Evolutionary conservation across 257 asterid species (phyloP).

Genomic region (Striga asiatica): DNA sequence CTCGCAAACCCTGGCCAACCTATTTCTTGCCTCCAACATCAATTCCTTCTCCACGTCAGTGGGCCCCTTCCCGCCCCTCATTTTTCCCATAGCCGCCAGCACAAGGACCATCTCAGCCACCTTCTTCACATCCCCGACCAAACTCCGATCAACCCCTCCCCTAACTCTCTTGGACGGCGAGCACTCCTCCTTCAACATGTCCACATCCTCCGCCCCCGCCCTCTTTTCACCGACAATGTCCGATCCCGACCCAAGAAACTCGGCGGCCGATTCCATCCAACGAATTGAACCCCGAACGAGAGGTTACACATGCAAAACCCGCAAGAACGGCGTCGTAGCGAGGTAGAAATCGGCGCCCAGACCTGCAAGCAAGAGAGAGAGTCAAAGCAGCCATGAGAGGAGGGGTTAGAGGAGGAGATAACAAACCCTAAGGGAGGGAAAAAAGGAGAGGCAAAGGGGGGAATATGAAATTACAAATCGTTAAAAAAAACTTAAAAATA

Average conservation of each 20-base stretch:
- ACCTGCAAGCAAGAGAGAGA: conserved; percentile 45
- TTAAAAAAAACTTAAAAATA: conserved; percentile 26
- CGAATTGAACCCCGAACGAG: conserved; percentile 10
- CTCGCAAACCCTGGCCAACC: conserved; percentile 58
- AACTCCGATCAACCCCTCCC: conserved; percentile 14
- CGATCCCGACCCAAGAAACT: conserved; percentile 27
- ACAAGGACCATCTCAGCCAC: conserved; percentile 92
- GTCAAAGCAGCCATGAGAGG: conserved; percentile 32
- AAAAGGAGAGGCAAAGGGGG: conserved; percentile 9
- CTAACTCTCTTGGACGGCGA: conserved; percentile 28
- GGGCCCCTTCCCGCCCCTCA: conserved; percentile 88
- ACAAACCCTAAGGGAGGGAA: conserved; percentile 42
- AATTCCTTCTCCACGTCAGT: conserved; percentile 61
- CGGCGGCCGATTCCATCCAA: conserved; percentile 39
- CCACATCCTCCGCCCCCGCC: conserved; percentile 34
- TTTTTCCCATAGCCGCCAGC: conserved; percentile 82
- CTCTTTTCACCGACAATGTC: conserved; percentile 48
- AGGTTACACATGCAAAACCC: neutral
- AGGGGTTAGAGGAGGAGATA: conserved; percentile 13
- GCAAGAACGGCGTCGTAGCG: conserved; percentile 28
- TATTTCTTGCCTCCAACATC: conserved; percentile 59
- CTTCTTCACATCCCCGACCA: conserved; percentile 36
- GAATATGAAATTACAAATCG: conserved; percentile 21
- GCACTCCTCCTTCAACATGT: conserved; percentile 11
- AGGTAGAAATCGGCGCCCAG: conserved; percentile 8